A percentile compares a stretch with the other conserved stretches of the same genome.
phyloP scores from a whole-genome alignment of 2,329 filamentous ascomycete species.

The Tolypocladium ophioglossoides region DNA sequence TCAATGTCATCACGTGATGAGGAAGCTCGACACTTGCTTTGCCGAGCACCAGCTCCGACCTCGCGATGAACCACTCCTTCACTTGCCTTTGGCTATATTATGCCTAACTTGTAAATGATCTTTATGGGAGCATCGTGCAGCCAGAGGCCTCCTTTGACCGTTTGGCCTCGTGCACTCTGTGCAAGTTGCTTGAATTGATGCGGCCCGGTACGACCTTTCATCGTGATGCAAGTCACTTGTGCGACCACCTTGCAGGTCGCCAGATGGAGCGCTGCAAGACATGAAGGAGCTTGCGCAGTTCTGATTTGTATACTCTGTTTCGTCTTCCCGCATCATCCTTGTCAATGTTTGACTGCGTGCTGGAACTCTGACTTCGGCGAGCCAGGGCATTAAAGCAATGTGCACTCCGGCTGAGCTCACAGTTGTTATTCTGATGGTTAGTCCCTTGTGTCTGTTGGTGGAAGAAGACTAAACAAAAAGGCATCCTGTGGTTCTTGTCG shows the following conservation, averaged over 20 bases:
- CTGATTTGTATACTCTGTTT: background rate
- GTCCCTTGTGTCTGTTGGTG: too few relatives aligned
- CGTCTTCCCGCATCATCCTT: background rate
- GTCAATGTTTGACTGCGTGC: background rate
- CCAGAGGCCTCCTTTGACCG: too few relatives aligned
- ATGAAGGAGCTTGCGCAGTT: background rate
- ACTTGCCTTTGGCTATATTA: background rate
- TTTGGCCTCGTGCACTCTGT: background rate
- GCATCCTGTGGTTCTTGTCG: too few relatives aligned
- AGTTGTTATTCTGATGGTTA: too few relatives aligned
- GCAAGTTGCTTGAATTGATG: background rate
- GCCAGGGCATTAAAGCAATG: background rate
- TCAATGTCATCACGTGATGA: constrained; percentile 21
- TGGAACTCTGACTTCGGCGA: background rate
- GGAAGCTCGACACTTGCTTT: constrained; percentile 5
- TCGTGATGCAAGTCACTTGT: background rate
- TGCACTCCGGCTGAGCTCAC: background rate
- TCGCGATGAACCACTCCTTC: background rate
- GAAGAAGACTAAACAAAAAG: too few relatives aligned
- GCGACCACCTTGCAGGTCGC: background rate
- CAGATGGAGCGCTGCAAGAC: background rate
- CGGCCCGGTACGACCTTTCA: too few relatives aligned
- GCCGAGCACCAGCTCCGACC: background rate
- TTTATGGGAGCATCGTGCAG: background rate
- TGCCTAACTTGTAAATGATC: background rate